Percentiles rank a stretch among this genome's conserved stretches.
Conservation (phyloP, 768 basidiomycete species). For the Leccinum truebloodii region DNA sequence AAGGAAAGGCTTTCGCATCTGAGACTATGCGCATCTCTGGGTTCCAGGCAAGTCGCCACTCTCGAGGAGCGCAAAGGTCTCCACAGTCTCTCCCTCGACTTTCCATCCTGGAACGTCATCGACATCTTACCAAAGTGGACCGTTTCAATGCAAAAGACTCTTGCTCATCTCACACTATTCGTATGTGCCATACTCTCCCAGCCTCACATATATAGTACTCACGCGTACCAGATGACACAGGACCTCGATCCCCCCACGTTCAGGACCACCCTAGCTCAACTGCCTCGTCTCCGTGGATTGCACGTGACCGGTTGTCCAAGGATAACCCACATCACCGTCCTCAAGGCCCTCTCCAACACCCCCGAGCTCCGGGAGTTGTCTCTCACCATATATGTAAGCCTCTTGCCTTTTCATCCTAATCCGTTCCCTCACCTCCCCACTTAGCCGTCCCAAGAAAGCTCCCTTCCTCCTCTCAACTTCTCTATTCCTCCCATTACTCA, state of each 20-base stretch:
- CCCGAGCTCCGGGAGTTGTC: constrained; percentile 63
- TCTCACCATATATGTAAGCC: constrained; percentile 56
- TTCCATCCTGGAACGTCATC: constrained; percentile 62
- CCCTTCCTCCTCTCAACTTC: constrained; percentile 11
- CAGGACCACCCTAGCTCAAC: constrained; percentile 44
- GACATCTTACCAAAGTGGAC: constrained; percentile 63
- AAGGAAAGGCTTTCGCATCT: constrained; percentile 48
- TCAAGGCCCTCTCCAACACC: constrained; percentile 45
- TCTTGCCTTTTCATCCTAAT: not conserved
- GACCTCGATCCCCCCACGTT: constrained; percentile 56
- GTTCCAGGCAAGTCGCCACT: constrained; percentile 46
- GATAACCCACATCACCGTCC: constrained; percentile 51
- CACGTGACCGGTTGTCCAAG: constrained; percentile 64
- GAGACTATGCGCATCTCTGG: constrained; percentile 54
- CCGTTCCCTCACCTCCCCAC: constrained; percentile 1
- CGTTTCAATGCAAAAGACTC: constrained; percentile 39
- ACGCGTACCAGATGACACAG: constrained; percentile 47
- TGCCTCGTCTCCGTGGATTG: constrained; percentile 56
- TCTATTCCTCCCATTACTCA: constrained; percentile 45
- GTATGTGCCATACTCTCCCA: constrained; percentile 40
- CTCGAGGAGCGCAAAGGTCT: constrained; percentile 44
- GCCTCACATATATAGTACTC: not conserved
- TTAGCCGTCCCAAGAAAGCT: constrained; percentile 17
- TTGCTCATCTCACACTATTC: constrained; percentile 57
- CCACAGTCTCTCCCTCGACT: constrained; percentile 52